Evolutionary conservation across 768 basidiomycete genomes (phyloP).

Genomic region (Lactarius quietus): DNA sequence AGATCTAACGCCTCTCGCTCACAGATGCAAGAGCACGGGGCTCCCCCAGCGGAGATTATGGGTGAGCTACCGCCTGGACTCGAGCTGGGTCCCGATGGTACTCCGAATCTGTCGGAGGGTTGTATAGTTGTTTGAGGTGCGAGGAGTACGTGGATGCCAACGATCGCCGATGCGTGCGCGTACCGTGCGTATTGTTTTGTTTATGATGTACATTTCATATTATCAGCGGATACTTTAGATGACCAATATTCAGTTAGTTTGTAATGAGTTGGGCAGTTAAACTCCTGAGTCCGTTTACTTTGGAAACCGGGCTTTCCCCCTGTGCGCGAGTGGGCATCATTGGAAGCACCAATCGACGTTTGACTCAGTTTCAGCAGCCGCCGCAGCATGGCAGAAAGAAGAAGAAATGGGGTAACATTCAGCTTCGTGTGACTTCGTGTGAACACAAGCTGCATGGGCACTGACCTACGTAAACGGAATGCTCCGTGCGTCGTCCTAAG

Average conservation of each 20-base stretch:
- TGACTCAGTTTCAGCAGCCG: slow-evolving; percentile 5
- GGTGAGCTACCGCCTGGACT: slow-evolving; percentile 76
- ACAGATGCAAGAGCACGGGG: slow-evolving; percentile 78
- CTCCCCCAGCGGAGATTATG: slow-evolving; percentile 80
- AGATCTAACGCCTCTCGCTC: neutral
- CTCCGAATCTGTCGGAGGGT: slow-evolving; percentile 44
- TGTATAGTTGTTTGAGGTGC: slow-evolving; percentile 31
- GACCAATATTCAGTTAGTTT: neutral
- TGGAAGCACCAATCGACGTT: slow-evolving; percentile 10
- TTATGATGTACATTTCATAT: slow-evolving; percentile 1
- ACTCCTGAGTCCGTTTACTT: neutral
- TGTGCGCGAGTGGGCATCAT: slow-evolving; percentile 4
- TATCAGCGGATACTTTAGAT: neutral
- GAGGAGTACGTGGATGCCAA: neutral
- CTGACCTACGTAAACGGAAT: slow-evolving; percentile 15
- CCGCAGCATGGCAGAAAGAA: neutral
- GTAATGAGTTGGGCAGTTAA: neutral
- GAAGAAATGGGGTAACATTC: neutral
- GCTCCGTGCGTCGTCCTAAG: slow-evolving; percentile 5
- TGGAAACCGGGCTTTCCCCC: neutral
- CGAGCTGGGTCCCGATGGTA: slow-evolving; percentile 50
- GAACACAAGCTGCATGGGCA: slow-evolving; percentile 1
- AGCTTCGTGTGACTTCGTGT: too few species aligned
- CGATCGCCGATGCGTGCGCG: neutral
- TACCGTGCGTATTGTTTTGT: neutral